Percentiles rank a stretch among this genome's conserved stretches.
phyloP scores from a whole-genome alignment of 2,329 filamentous ascomycete genomes.

The Talaromyces verruculosus region DNA sequence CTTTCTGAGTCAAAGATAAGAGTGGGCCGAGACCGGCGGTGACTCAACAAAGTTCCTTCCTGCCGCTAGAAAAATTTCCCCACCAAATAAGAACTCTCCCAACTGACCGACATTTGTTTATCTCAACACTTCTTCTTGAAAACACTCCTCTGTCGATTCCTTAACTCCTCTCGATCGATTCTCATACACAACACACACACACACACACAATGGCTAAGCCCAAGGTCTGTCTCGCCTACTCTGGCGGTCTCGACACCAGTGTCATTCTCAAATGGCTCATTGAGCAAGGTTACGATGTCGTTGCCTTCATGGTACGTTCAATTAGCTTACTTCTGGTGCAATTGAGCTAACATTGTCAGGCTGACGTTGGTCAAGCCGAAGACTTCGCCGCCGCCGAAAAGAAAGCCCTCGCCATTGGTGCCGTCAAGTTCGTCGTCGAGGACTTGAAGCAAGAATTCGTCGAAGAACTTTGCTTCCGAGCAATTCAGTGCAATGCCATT shows the following conservation, averaged over 20 bases:
- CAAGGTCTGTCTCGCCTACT: constrained; percentile 27
- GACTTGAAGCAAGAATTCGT: constrained; percentile 74
- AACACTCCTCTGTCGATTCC: neutral
- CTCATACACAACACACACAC: neutral
- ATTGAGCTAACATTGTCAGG: constrained; percentile 31
- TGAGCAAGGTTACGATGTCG: constrained; percentile 58
- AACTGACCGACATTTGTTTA: constrained; percentile 16
- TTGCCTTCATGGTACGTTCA: constrained; percentile 52
- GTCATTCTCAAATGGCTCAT: constrained; percentile 45
- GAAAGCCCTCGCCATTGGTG: constrained; percentile 70
- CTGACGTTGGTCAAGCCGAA: constrained; percentile 66
- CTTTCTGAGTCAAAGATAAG: constrained; percentile 10
- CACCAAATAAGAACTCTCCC: constrained; percentile 13
- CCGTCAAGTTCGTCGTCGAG: constrained; percentile 61
- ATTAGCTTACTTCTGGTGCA: neutral
- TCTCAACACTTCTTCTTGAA: neutral
- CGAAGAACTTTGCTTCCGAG: constrained; percentile 76
- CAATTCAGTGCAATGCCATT: constrained; percentile 67
- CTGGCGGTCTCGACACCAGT: constrained; percentile 46
- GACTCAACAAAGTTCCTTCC: constrained; percentile 12
- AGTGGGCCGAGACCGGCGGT: constrained; percentile 14
- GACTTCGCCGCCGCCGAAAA: constrained; percentile 70
- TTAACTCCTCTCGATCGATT: neutral
- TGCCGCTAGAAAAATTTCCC: constrained; percentile 20
- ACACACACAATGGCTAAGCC: constrained; percentile 22